These are phyloP conservation scores for Sporobolomyces pararoseus DNA, from an alignment of 768 basidiomycete genomes.

Conservation along the genomic window DNA sequence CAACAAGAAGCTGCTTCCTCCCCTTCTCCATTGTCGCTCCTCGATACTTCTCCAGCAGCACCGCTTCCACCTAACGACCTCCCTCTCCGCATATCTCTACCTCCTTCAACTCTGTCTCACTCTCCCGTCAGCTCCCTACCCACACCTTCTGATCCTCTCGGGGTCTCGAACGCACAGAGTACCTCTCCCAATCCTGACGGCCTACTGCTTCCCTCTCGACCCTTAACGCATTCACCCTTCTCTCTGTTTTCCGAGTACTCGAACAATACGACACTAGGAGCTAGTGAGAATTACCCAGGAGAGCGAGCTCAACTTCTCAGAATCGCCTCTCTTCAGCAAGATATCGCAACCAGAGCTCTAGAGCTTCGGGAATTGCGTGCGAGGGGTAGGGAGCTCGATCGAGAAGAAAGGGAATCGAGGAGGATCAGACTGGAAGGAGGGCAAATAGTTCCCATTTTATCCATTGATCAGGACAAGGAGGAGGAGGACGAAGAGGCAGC, in stretches of 20 bases:
- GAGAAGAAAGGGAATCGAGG: background rate
- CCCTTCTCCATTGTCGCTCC: background rate
- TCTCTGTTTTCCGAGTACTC: background rate
- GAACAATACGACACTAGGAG: background rate
- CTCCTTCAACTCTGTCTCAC: background rate
- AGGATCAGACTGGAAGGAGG: background rate
- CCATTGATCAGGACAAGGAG: background rate
- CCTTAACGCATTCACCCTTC: constrained; percentile 10
- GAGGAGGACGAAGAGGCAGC: background rate
- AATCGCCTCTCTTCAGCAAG: constrained; percentile 23
- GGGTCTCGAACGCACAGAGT: background rate
- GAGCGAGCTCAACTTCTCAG: constrained; percentile 26
- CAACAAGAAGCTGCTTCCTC: background rate
- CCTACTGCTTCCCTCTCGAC: constrained; percentile 20
- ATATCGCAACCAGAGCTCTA: constrained; percentile 8
- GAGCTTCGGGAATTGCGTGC: constrained; percentile 13
- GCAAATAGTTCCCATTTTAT: background rate
- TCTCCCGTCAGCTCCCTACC: background rate
- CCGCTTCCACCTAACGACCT: background rate
- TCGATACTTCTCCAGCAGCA: background rate
- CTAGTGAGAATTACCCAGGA: constrained; percentile 24
- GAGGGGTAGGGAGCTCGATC: constrained; percentile 1
- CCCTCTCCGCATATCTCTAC: constrained; percentile 16
- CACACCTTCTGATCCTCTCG: background rate
- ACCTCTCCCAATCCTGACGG: constrained; percentile 14